Percentiles rank a stretch among this genome's conserved stretches.
Evolutionary conservation across 345 rosid species (phyloP).

Genomic region (Cardamine chenopodiifolia): DNA sequence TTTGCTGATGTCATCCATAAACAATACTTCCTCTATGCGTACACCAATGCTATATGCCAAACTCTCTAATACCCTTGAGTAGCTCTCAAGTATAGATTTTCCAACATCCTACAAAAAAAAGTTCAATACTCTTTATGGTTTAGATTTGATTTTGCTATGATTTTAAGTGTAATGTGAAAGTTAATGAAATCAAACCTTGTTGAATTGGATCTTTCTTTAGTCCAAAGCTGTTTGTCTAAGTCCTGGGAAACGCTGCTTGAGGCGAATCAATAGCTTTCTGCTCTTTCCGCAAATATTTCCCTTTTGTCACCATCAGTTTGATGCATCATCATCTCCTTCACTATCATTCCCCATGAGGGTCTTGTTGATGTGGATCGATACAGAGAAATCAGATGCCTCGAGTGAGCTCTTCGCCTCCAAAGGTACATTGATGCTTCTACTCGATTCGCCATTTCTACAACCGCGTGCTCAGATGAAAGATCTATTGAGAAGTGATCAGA

Average conservation of each 20-base stretch:
- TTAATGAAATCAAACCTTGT: conserved; percentile 60
- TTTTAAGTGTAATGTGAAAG: not conserved
- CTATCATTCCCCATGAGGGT: conserved; percentile 87
- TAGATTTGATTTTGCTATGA: not conserved
- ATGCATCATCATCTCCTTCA: conserved; percentile 81
- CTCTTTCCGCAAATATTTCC: conserved; percentile 78
- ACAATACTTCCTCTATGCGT: conserved; percentile 82
- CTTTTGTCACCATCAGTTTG: conserved; percentile 88
- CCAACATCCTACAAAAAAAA: conserved; percentile 74
- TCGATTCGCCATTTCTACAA: conserved; percentile 80
- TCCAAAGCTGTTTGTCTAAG: conserved; percentile 88
- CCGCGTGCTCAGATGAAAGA: conserved; percentile 78
- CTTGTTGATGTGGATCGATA: conserved; percentile 61
- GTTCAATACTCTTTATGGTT: not conserved
- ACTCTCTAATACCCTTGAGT: conserved; percentile 91
- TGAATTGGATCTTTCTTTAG: conserved; percentile 88
- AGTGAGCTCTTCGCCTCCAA: conserved; percentile 76
- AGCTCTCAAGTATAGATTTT: conserved; percentile 93
- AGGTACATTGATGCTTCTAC: conserved; percentile 79
- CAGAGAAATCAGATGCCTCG: conserved; percentile 56
- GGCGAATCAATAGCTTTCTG: conserved; percentile 76
- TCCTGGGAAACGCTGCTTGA: conserved; percentile 89
- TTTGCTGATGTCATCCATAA: conserved; percentile 83
- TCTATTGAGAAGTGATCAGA: conserved; percentile 88
- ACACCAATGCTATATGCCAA: conserved; percentile 85